Conservation (phyloP, 208 protist genomes). For the Acanthamoeba lenticulata region DNA sequence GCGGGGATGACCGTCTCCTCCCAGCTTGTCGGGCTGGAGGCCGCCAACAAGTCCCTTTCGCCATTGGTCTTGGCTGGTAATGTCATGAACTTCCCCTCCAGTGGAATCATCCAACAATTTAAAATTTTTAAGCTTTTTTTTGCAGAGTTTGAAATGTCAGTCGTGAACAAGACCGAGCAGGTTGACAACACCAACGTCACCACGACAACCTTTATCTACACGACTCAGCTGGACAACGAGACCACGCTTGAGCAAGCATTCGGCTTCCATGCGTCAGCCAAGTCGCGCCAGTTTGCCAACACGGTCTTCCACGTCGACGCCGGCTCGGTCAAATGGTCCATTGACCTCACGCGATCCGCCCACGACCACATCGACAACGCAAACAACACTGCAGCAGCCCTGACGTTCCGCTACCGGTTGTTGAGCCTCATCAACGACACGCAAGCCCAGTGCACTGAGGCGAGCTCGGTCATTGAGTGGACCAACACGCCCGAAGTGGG, state of each 20-base stretch:
- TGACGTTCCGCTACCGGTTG: neutral
- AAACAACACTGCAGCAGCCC: neutral
- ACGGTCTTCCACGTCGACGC: neutral
- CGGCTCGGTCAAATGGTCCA: neutral
- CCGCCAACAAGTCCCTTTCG: neutral
- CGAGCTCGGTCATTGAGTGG: too few relatives aligned
- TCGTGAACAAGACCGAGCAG: neutral
- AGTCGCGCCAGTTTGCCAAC: neutral
- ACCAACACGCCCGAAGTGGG: neutral
- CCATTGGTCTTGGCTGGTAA: neutral
- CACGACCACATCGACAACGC: too few relatives aligned
- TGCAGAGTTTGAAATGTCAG: too few relatives aligned
- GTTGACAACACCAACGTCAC: too few relatives aligned
- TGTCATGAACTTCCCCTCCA: neutral
- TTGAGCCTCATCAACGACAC: too few relatives aligned
- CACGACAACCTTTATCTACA: neutral
- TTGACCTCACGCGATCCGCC: neutral
- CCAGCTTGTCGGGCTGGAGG: neutral
- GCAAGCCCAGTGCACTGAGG: too few relatives aligned
- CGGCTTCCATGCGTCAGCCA: neutral
- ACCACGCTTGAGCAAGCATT: neutral
- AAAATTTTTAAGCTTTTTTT: too few relatives aligned
- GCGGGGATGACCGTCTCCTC: neutral
- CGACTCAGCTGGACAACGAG: neutral
- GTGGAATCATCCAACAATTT: too few relatives aligned